phyloP scores from a whole-genome alignment of 2,329 filamentous ascomycete species.

The Exophiala oligosperma region DNA sequence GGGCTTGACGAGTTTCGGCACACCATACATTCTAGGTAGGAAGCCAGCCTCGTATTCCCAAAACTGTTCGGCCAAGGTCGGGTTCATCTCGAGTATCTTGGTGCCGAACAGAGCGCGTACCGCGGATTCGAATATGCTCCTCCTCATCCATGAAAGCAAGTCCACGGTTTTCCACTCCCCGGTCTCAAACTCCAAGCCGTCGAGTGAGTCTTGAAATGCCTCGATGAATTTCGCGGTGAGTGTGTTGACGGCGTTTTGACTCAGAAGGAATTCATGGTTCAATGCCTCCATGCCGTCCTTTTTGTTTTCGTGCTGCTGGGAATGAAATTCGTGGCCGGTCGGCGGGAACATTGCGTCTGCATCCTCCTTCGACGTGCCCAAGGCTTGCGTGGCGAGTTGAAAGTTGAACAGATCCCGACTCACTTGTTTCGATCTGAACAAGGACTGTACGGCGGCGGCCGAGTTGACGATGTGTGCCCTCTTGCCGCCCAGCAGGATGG shows the following conservation, averaged over 20 bases:
- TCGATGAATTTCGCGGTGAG: conserved; percentile 19
- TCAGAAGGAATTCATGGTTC: conserved; percentile 20
- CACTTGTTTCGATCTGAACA: conserved; percentile 15
- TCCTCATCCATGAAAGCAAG: conserved; percentile 7
- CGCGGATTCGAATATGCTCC: conserved; percentile 5
- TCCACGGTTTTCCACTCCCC: conserved; percentile 12
- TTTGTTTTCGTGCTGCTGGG: background rate
- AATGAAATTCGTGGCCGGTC: background rate
- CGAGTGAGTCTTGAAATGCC: background rate
- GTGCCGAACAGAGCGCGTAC: conserved; percentile 40
- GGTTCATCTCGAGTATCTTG: conserved; percentile 45
- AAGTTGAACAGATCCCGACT: conserved; percentile 15
- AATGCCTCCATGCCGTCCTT: conserved; percentile 2
- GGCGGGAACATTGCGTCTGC: conserved; percentile 8
- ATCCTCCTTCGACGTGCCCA: conserved; percentile 14
- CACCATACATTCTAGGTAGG: conserved; percentile 25
- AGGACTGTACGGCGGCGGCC: conserved; percentile 12
- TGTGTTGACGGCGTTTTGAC: conserved; percentile 12
- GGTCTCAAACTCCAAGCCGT: background rate
- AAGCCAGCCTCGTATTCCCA: conserved; percentile 36
- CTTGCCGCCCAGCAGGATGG: conserved; percentile 17
- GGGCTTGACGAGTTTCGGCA: conserved; percentile 19
- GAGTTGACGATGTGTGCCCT: conserved; percentile 13
- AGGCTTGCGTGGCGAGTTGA: conserved; percentile 2
- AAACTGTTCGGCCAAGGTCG: conserved; percentile 40